phyloP scores from a whole-genome alignment of 495 filamentous ascomycete genomes.

The Aspergillus biplanus region DNA sequence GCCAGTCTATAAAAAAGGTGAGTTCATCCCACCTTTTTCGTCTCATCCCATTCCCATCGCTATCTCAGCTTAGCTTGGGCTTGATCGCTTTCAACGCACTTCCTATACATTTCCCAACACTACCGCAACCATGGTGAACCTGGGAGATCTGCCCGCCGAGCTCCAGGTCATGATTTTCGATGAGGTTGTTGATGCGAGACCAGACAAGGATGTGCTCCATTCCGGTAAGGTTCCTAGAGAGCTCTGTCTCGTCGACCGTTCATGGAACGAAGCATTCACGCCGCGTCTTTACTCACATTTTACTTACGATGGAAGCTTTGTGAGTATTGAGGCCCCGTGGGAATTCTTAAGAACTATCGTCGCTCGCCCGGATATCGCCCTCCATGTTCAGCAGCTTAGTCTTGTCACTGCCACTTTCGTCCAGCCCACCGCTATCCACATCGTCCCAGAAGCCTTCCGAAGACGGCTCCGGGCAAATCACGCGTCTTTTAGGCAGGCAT shows the following conservation, averaged over 20 bases:
- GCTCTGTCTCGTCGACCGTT: not conserved
- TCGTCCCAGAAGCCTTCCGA: not conserved
- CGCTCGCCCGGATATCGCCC: constrained; percentile 2
- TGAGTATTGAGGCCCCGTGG: not conserved
- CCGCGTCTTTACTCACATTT: not conserved
- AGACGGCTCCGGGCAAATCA: not conserved
- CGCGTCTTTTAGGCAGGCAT: not conserved
- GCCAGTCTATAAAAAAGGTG: too few relatives aligned
- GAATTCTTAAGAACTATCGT: constrained; percentile 7
- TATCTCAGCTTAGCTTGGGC: not conserved
- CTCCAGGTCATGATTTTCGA: not conserved
- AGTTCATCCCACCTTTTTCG: too few relatives aligned
- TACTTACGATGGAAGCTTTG: not conserved
- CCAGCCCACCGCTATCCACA: not conserved
- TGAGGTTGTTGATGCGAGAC: not conserved
- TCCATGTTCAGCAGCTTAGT: not conserved
- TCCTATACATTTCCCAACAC: not conserved
- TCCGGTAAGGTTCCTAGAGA: not conserved
- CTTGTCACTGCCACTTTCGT: not conserved
- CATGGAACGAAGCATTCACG: not conserved
- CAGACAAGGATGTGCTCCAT: not conserved
- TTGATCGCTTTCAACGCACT: not conserved
- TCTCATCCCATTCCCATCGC: not conserved
- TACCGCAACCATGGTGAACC: not conserved
- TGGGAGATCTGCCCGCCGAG: not conserved